Conservation (phyloP, 2,329 filamentous ascomycete species). For the Calonectria montana region DNA sequence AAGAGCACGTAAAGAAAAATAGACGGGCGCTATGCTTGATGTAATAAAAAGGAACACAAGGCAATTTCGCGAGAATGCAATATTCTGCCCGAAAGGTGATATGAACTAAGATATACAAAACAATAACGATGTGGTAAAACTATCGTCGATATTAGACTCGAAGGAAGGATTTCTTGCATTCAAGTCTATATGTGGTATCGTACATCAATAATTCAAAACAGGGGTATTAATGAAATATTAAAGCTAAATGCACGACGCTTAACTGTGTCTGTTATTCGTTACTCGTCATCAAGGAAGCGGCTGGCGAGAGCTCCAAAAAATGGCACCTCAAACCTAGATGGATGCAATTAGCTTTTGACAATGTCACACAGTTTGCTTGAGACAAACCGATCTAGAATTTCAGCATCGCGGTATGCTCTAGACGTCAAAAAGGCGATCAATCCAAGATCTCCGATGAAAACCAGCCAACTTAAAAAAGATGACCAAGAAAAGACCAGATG, state of each 20-base stretch:
- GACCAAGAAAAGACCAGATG: constrained; percentile 92
- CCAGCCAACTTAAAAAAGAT: constrained; percentile 82
- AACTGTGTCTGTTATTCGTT: constrained; percentile 9
- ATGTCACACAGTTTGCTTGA: neutral
- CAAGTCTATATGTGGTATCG: constrained; percentile 7
- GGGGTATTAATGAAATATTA: constrained; percentile 20
- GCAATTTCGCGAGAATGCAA: neutral
- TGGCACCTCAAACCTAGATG: constrained; percentile 81
- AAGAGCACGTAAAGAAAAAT: neutral
- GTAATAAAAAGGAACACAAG: neutral
- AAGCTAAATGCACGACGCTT: neutral
- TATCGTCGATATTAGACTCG: neutral
- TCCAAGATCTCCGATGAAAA: constrained; percentile 80
- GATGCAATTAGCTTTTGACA: neutral
- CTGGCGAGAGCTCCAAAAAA: constrained; percentile 88
- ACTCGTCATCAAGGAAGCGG: constrained; percentile 90
- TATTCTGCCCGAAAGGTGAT: neutral
- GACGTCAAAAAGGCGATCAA: constrained; percentile 82
- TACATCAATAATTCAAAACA: constrained; percentile 9
- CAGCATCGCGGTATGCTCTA: constrained; percentile 86
- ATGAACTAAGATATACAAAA: neutral
- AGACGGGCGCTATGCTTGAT: neutral
- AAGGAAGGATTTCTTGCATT: neutral
- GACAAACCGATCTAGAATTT: constrained; percentile 69
- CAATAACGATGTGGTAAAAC: neutral